phyloP scores from a whole-genome alignment of 352 stramenopile species.

The Globisporangium cystogenes region DNA sequence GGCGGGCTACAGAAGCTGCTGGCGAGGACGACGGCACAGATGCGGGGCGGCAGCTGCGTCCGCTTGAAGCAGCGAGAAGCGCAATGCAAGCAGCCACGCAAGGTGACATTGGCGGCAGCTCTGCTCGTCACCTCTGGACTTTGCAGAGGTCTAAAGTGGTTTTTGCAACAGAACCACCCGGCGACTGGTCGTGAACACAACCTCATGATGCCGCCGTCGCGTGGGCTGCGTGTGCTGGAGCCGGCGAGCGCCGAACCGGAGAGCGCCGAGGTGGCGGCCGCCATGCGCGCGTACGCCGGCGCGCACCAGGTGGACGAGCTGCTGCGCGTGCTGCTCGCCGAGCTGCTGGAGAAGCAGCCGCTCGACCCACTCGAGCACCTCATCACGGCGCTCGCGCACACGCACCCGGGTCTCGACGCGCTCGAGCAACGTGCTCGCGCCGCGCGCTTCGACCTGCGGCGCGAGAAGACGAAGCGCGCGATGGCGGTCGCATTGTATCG shows the following conservation, averaged over 20 bases:
- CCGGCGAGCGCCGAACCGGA: conserved; percentile 17
- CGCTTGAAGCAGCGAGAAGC: background rate
- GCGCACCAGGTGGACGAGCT: conserved; percentile 58
- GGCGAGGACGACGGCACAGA: background rate
- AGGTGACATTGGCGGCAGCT: too few species aligned
- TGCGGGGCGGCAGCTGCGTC: background rate
- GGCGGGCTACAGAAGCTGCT: background rate
- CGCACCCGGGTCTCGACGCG: conserved; percentile 45
- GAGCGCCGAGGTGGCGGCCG: conserved; percentile 33
- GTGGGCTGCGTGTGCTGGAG: conserved; percentile 26
- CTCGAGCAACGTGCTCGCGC: conserved; percentile 36
- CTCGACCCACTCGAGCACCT: conserved; percentile 67
- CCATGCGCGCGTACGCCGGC: conserved; percentile 55
- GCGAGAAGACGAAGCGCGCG: conserved; percentile 55
- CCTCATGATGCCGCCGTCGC: conserved; percentile 20
- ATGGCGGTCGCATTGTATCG: conserved; percentile 47
- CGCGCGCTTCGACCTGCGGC: conserved; percentile 50
- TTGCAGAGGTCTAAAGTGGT: too few species aligned
- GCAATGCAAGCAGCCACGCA: too few species aligned
- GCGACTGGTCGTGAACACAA: too few species aligned
- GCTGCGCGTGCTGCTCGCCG: conserved; percentile 50
- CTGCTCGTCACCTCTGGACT: background rate
- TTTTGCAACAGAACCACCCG: too few species aligned
- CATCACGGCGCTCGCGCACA: conserved; percentile 37
- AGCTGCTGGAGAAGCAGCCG: conserved; percentile 55